Base-by-base conservation (phyloP, 2,329 filamentous ascomycete genomes). In the Botrytis pseudocinerea region DNA sequence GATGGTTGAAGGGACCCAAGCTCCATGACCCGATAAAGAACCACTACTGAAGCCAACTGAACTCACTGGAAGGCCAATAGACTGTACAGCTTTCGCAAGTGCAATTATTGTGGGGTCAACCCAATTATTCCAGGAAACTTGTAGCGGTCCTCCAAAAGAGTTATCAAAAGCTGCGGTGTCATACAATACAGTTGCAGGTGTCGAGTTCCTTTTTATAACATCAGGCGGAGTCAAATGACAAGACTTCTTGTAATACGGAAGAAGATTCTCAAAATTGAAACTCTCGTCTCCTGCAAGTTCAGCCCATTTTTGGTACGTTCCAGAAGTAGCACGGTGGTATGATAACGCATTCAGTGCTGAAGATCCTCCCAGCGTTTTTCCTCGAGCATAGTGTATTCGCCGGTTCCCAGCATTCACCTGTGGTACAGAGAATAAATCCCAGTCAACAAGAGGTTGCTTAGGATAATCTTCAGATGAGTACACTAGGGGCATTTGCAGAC, bases 261-360 rank as follows among this genome's bases (percentile, higher is more conserved):
- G 80, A 51, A 87, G 81, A 18, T 82, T 82, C 6, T 85, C 78
- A 71, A 85, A 86, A 74, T 82, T 83, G 81, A 86, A 89, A 1
- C 80, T 78, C 0, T 82, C 68, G 69, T 87, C 85, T 5, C 80
- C 81, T 0, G 82, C 80, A 8, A 81, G 75, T 48, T 81, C 77
- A 5, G 81, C 84, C 86, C 85, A 87, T 60, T 82, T 80, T n/a
- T 86, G 82, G 75, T 35, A 83, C 2, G 73, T 62, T 4, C 71
- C 75, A 16, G 42, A 54, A 25, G 76, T 76, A 12, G 69, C 63
- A 14, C 60, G 60, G 44, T 71, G 48, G 18, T 71, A 71, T 8
- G 70, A 48, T n/a, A 71, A 22, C 12, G 46, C 5, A 65, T 71
- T 71, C 8, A 64, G n/a, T 18, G 70, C 54, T 72, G 78, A 80